phyloP scores from a whole-genome alignment of 1,139 yeast species.

The Nakaseomyces delphensis region DNA sequence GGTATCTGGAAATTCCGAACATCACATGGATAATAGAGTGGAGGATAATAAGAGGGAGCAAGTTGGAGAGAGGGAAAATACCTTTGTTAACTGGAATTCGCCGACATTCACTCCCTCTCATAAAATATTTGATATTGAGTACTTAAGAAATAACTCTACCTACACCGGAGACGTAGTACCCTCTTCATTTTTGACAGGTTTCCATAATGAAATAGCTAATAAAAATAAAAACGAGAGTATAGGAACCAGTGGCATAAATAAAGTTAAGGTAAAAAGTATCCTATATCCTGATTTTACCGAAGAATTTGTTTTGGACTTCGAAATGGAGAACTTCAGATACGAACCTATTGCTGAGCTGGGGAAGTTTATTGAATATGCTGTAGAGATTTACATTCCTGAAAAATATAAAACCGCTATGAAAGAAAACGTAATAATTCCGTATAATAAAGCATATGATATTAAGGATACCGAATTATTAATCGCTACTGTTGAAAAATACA shows the following conservation, averaged over 20 bases:
- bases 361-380: constrained; percentile 43
- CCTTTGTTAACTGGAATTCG: constrained; percentile 12
- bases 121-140: constrained; percentile 19
- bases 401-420: constrained; percentile 36
- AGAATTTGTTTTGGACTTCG: constrained; percentile 25
- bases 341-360: constrained; percentile 71
- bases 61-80: constrained; percentile 2
- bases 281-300: constrained; percentile 29
- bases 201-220: constrained; percentile 14
- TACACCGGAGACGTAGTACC: constrained; percentile 12
- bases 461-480: constrained; percentile 33
- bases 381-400: constrained; percentile 39
- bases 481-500: constrained; percentile 36
- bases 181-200: constrained; percentile 14
- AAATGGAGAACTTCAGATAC: constrained; percentile 27
- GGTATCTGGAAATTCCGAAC: constrained; percentile 1
- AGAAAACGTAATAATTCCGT: constrained; percentile 39
- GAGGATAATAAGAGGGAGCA: constrained; percentile 4
- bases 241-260: neutral
- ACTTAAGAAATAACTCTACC: constrained; percentile 7
- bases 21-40: neutral
- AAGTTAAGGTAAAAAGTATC: constrained; percentile 22
- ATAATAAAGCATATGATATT: constrained; percentile 37
- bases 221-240: constrained; percentile 2
- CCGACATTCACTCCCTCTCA: constrained; percentile 12